Conservation (phyloP, 2,329 filamentous ascomycete species). For the Scytalidium lignicola region DNA sequence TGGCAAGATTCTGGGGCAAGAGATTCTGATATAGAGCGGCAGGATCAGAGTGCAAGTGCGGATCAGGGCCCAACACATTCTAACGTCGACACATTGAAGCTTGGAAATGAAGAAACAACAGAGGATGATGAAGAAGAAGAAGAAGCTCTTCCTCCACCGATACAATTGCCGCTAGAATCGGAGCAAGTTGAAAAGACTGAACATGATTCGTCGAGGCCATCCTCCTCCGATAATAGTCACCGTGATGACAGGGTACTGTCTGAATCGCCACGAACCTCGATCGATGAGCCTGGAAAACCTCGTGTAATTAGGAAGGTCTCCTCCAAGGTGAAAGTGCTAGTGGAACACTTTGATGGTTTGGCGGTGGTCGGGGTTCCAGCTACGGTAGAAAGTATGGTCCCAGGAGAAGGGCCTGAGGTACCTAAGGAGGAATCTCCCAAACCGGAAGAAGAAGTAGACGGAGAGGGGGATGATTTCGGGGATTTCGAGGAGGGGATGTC, state of each 20-base stretch:
- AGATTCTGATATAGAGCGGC: neutral
- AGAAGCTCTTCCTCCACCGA: neutral
- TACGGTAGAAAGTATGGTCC: neutral
- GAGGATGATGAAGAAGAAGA: neutral
- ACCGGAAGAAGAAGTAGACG: constrained; percentile 3
- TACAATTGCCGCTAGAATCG: constrained; percentile 6
- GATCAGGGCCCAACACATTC: neutral
- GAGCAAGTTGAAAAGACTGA: constrained; percentile 9
- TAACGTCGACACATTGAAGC: neutral
- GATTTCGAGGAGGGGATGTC: constrained; percentile 31
- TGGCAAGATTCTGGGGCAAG: neutral
- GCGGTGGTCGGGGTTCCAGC: constrained; percentile 12
- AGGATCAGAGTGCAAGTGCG: neutral
- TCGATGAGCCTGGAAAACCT: constrained; percentile 22
- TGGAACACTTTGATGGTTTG: constrained; percentile 22
- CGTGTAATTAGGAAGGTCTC: constrained; percentile 11
- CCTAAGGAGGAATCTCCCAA: neutral
- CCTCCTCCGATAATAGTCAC: constrained; percentile 24
- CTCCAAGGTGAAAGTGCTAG: constrained; percentile 21
- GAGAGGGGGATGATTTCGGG: constrained; percentile 28
- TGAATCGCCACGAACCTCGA: constrained; percentile 27
- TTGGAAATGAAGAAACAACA: neutral
- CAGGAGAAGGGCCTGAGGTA: too few relatives aligned
- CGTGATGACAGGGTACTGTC: constrained; percentile 15
- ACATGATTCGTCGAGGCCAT: constrained; percentile 17